These are phyloP conservation scores for Coprinopsis strossmayeri DNA, from an alignment of 768 basidiomycete genomes.

Conservation along the genomic window DNA sequence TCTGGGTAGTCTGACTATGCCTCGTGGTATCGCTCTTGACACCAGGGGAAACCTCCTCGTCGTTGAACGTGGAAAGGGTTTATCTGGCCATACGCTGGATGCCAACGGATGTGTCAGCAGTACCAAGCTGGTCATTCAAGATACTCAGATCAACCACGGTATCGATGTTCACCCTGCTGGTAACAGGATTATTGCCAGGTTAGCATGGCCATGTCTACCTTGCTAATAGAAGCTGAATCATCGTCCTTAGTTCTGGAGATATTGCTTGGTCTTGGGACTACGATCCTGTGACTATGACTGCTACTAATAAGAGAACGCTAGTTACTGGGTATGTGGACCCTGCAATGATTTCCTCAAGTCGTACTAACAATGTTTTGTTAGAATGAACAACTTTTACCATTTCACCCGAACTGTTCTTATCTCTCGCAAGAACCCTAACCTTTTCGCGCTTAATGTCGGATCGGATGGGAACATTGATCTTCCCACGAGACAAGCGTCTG, in stretches of 20 bases:
- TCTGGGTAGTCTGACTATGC: not conserved
- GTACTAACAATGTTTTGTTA: not conserved
- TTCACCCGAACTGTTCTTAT: conserved; percentile 13
- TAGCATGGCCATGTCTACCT: not conserved
- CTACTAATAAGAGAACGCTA: conserved; percentile 9
- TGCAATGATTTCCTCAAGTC: not conserved
- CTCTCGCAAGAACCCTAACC: conserved; percentile 10
- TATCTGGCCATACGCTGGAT: conserved; percentile 7
- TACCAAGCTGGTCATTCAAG: conserved; percentile 11
- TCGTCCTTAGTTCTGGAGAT: conserved; percentile 7
- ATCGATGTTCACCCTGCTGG: conserved; percentile 10
- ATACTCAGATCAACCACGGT: conserved; percentile 12
- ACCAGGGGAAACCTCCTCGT: conserved; percentile 4
- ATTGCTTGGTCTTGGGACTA: conserved; percentile 15
- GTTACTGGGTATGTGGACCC: conserved; percentile 10
- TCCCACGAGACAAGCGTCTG: conserved; percentile 1
- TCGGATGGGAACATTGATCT: conserved; percentile 12
- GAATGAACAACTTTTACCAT: conserved; percentile 12
- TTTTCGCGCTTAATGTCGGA: conserved; percentile 11
- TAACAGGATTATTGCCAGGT: conserved; percentile 11
- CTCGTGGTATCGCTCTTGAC: conserved; percentile 2
- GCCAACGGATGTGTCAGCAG: conserved; percentile 13
- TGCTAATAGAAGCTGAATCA: not conserved
- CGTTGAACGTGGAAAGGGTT: not conserved
- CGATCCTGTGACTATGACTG: conserved; percentile 12